phyloP scores from a whole-genome alignment of 345 rosid genomes.

The Boechera retrofracta region DNA sequence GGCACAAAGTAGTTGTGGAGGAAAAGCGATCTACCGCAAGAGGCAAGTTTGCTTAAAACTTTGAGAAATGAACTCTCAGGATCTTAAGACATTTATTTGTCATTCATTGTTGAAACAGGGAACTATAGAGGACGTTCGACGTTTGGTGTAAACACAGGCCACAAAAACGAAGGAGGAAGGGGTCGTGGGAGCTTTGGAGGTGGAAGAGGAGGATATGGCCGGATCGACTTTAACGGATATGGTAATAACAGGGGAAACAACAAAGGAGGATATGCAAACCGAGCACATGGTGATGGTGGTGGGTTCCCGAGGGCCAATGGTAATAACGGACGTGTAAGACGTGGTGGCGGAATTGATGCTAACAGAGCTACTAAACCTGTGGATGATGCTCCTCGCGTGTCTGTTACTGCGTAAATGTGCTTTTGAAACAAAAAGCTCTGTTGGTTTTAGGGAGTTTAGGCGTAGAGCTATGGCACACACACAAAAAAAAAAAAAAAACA shows the following conservation, averaged over 20 bases:
- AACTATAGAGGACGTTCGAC: conserved; percentile 66
- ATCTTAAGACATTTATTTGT: background rate
- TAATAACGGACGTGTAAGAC: conserved; percentile 37
- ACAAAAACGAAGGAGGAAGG: conserved; percentile 75
- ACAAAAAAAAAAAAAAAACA: background rate
- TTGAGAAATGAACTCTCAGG: conserved; percentile 2
- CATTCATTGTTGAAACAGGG: conserved; percentile 52
- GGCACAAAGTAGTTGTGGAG: conserved; percentile 77
- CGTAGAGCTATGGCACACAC: conserved; percentile 4
- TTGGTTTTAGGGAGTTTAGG: conserved; percentile 39
- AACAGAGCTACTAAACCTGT: conserved; percentile 37
- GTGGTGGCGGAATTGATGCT: conserved; percentile 42
- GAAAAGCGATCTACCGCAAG: conserved; percentile 89
- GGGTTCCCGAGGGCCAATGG: conserved; percentile 33
- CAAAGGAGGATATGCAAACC: conserved; percentile 70
- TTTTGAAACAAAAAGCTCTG: conserved; percentile 5
- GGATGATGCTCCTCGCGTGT: conserved; percentile 37
- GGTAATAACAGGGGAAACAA: conserved; percentile 66
- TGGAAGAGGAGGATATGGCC: conserved; percentile 60
- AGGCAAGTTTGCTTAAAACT: conserved; percentile 59
- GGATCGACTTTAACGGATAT: conserved; percentile 69
- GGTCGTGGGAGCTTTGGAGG: conserved; percentile 79
- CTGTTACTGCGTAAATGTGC: conserved; percentile 44
- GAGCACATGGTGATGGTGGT: conserved; percentile 60
- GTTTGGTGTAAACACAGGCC: conserved; percentile 56